Evolutionary conservation across 164 flowering plant genomes (phyloP), one percentile per base, ranked within the genome.

Genomic region (Berberis vulgaris): DNA sequence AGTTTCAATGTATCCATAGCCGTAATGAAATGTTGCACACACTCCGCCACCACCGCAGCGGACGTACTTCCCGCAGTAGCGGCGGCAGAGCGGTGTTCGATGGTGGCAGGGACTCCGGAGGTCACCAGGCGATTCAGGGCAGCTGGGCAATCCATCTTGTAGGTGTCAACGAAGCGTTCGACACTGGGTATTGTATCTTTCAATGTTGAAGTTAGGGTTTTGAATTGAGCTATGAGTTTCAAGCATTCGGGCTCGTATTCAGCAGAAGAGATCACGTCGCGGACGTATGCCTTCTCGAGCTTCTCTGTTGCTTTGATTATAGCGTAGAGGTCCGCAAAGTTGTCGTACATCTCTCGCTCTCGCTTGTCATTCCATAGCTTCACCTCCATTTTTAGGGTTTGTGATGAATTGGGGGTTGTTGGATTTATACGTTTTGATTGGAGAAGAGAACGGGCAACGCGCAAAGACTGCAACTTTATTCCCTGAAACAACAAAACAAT

Each of bases 321-420:
- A 42, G 98, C 93, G 68, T 73, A 91, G 2, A 94, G 86, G 71
- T 91, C 96, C 0, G 97, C 96, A 44, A 94, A 88, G 67, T 83
- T 94, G 43, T 91, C 98, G 58, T 91, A 86, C 97, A 86, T 87
- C 66, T 94, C 98, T 59, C 98, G 78, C 73, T 94, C 97, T 10
- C 95, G 92, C 84, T 91, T 91, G 80, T 90, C 96, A 65, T 86
- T 82, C 95, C 89, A 87, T 6, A 94, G 86, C 82, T 88, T 94
- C 59, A 88, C 96, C 76, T 91, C 98, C 98, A 88, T 93, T 62
- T 26, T 26, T 26, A 26, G 26, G 26, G 26, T 26, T 26, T 26
- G 26, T 26, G 26, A 26, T 26, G 26, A 26, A 26, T 26, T 26
- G 26, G 26, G 26, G 26, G 26, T 26, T 26, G 26, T 26, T 26